Evolutionary conservation across 2,329 filamentous ascomycete genomes (phyloP).

Genomic region (Sphaerulina musiva): DNA sequence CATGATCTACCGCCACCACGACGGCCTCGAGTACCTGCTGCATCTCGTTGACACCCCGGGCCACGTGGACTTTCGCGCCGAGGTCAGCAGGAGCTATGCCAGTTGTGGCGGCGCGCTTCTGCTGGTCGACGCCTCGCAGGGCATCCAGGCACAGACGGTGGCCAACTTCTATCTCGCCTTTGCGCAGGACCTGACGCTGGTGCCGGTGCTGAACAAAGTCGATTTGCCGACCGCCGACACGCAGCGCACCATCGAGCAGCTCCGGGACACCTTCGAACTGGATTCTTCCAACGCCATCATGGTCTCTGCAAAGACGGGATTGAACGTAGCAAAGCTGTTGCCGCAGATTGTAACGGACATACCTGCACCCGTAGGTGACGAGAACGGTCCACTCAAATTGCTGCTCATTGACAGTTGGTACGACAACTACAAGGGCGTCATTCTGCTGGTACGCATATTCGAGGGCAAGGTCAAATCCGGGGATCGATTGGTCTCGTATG

Average conservation of each 20-base stretch:
- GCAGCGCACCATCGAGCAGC: conserved; percentile 77
- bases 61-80: conserved; percentile 94
- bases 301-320: conserved; percentile 90
- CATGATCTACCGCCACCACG: conserved; percentile 79
- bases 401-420: conserved; percentile 98
- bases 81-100: conserved; percentile 92
- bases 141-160: conserved; percentile 94
- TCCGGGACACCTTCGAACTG: conserved; percentile 79
- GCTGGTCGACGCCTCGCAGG: conserved; percentile 92
- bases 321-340: conserved; percentile 76
- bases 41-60: conserved; percentile 96
- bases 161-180: conserved; percentile 98
- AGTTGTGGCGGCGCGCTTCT: conserved; percentile 89
- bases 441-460: conserved; percentile 84
- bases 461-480: conserved; percentile 78
- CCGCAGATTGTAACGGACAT: conserved; percentile 81
- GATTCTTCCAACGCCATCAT: conserved; percentile 65
- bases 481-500: conserved; percentile 80
- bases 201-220: conserved; percentile 95
- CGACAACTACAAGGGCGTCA: conserved; percentile 88
- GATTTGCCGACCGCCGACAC: conserved; percentile 86
- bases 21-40: conserved; percentile 80
- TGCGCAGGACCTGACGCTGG: conserved; percentile 74
- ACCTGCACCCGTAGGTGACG: conserved; percentile 70
- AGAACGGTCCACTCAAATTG: conserved; percentile 66